Evolutionary conservation across 306 rosid species (phyloP), one percentile per base, ranked within the genome.

Genomic region (Vachellia pachyceras): DNA sequence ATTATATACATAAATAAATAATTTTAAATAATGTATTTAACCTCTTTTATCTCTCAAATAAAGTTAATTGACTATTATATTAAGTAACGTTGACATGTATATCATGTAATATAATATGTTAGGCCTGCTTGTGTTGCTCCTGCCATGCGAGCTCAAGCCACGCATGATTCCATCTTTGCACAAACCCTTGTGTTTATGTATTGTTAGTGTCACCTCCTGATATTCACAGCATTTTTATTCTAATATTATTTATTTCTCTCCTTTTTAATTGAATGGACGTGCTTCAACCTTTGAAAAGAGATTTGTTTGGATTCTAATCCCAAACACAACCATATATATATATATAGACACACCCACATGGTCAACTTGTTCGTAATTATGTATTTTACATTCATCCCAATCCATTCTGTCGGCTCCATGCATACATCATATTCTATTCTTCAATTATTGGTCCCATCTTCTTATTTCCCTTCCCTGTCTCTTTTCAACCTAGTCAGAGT

Each of bases 341-440:
- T n/a, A n/a, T n/a, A n/a, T n/a, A n/a, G n/a, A n/a, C n/a, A 17
- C 57, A 25, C 1, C 40, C 49, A 42, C 12, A 25, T 45, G 15
- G 29, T 46, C 77, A 82, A 79, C 23, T 71, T 63, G 80, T 4
- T 39, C 23, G 44, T 65, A 23, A 72, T 50, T 55, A 41, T 77
- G 70, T 69, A 10, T 35, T 69, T 69, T 12, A 14, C 42, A 8
- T 42, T 14, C 37, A 58, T 23, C 15, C 57, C 69, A 14, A 39
- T 57, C 33, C 0, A 14, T 25, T 41, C 4, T 23, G 29, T 61
- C 15, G 29, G 64, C 2, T 54, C 23, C 60, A 54, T 13, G 3
- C 25, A 10, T 29, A 29, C 20, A 12, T 63, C 5, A 3, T 3
- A 18, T 64, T 55, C 3, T 52, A 29, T 29, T 29, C 33, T 29